Base-by-base conservation (phyloP, 139 green algal genomes). In the Limnomonas spitsbergensis region DNA sequence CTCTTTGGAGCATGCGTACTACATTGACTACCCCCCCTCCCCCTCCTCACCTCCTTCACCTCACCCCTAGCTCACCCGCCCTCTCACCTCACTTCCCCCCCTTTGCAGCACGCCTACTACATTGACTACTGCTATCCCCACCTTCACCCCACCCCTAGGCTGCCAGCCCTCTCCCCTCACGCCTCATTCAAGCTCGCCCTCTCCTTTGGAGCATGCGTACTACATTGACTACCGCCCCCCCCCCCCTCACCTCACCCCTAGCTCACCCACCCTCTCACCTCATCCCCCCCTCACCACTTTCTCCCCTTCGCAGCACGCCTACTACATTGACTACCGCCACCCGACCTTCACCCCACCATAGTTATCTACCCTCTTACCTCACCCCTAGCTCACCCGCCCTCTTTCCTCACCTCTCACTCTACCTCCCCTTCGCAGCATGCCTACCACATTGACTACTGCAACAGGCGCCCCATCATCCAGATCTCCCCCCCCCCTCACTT, bases 121-220 rank as follows among this genome's bases (percentile, higher is more conserved):
- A 78, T 78, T 37, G 71, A 78, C 71, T 66, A 68, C 71, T 7
- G 40, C 4, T 67, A 78, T 38, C 73, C 83, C 72, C 83, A 91
- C 68, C 89, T 89, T 6, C 84, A 88, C 80, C 97, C 92, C 85
- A 89, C 97, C 42, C 78, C n/a, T n/a, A n/a, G n/a, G n/a, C n/a
- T n/a, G n/a, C n/a, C n/a, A n/a, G n/a, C n/a, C n/a, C n/a, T n/a
- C n/a, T n/a, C n/a, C n/a, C n/a, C n/a, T n/a, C n/a, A n/a, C n/a
- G n/a, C n/a, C n/a, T n/a, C n/a, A n/a, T n/a, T n/a, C n/a, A n/a
- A n/a, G n/a, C n/a, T n/a, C n/a, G n/a, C 61, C 7, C 61, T 24
- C 61, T 34, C 29, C 27, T 37, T 7, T 72, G 29, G 9, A 72
- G 71, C 71, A 78, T 37, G 71, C 71, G 37, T 78, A 78, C 40